phyloP scores from a whole-genome alignment of 768 basidiomycete genomes.

The Lactarius sp. region DNA sequence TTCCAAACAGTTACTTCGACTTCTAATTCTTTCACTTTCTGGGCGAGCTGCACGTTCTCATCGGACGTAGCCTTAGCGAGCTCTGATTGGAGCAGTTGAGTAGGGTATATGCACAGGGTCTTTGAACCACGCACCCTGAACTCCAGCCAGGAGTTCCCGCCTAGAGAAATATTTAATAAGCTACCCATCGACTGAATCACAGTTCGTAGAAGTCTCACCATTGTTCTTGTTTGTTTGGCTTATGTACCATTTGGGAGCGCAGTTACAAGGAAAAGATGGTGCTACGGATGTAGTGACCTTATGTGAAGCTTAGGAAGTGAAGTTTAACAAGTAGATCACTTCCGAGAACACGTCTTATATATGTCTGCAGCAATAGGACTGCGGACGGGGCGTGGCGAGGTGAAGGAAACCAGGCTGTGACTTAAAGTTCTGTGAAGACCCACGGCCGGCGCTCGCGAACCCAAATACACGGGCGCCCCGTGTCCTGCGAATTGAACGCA shows the following conservation, averaged over 20 bases:
- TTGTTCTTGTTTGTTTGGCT: slow-evolving; percentile 17
- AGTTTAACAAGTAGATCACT: background rate
- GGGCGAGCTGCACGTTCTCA: slow-evolving; percentile 18
- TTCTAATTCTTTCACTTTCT: slow-evolving; percentile 22
- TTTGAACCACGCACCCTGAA: slow-evolving; percentile 12
- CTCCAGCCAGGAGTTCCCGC: slow-evolving; percentile 19
- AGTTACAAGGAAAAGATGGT: slow-evolving; percentile 4
- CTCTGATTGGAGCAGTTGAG: slow-evolving; percentile 13
- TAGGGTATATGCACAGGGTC: background rate
- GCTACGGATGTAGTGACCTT: slow-evolving; percentile 1
- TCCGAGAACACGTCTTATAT: slow-evolving; percentile 10
- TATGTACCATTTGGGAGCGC: slow-evolving; percentile 7
- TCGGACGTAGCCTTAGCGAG: slow-evolving; percentile 14
- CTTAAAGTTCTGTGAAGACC: slow-evolving; percentile 10
- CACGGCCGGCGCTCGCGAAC: slow-evolving; percentile 6
- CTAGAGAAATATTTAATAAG: background rate
- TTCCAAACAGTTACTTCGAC: slow-evolving; percentile 25
- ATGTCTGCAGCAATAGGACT: slow-evolving; percentile 1
- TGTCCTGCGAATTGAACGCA: background rate
- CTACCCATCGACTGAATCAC: background rate
- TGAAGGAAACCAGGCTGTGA: background rate
- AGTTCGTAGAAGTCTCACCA: slow-evolving; percentile 10
- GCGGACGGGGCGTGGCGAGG: slow-evolving; percentile 12
- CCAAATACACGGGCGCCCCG: slow-evolving; percentile 24
- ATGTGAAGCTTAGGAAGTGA: background rate